Evolutionary conservation across 352 stramenopile species (phyloP).

Genomic region (Globisporangium rhizosaccharum): DNA sequence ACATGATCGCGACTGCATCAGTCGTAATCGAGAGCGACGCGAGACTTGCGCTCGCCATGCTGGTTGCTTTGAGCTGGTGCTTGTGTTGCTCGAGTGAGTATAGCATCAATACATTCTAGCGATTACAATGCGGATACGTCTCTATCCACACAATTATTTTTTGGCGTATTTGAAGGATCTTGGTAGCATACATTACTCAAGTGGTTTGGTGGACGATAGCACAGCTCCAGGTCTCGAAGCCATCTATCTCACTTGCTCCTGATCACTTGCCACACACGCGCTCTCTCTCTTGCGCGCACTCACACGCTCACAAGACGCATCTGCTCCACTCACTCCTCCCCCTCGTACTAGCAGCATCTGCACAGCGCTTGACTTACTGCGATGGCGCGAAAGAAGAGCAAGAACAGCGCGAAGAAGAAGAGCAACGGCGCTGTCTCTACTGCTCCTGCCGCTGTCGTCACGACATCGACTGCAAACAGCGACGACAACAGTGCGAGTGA

Average conservation of each 20-base stretch:
- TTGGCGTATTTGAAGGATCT: too few species aligned
- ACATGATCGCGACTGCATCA: not conserved
- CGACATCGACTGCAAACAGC: not conserved
- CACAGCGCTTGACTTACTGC: not conserved
- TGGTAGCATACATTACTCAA: not conserved
- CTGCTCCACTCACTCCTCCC: not conserved
- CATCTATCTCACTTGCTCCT: not conserved
- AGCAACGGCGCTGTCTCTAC: not conserved
- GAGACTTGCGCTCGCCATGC: not conserved
- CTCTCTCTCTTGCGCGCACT: not conserved
- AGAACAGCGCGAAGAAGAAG: conserved; percentile 3
- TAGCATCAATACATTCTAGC: not conserved
- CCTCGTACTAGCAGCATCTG: not conserved
- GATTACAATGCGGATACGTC: too few species aligned
- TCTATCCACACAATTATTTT: too few species aligned
- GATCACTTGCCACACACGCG: not conserved
- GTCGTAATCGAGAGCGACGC: conserved; percentile 5
- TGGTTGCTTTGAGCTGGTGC: not conserved
- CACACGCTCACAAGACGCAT: not conserved
- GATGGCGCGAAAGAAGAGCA: conserved; percentile 16
- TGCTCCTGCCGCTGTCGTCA: not conserved
- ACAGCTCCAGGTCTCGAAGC: not conserved
- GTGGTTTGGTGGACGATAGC: not conserved
- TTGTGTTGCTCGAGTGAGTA: not conserved
- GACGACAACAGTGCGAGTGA: conserved; percentile 8